Conservation (phyloP, 108 stramenopile genomes). For the Skeletonema marinoi region DNA sequence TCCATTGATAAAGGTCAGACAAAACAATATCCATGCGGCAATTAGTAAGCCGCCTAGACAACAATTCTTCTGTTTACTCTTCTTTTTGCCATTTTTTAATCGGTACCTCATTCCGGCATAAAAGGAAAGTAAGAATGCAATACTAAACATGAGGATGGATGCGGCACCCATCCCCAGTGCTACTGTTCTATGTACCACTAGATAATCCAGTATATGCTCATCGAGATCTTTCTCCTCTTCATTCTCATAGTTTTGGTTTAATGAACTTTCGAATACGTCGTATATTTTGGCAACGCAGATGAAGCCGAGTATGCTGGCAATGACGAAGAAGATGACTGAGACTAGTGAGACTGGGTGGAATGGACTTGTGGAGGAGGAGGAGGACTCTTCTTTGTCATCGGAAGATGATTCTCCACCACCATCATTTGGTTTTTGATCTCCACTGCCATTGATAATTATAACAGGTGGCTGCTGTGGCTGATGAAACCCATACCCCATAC, state of each 20-base stretch:
- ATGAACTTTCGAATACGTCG: constrained; percentile 5
- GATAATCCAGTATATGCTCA: not conserved
- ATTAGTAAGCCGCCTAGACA: constrained; percentile 14
- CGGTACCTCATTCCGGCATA: constrained; percentile 8
- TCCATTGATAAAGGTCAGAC: constrained; percentile 5
- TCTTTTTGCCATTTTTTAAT: not conserved
- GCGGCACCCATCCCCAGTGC: constrained; percentile 16
- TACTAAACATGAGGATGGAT: not conserved
- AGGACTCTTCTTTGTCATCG: not conserved
- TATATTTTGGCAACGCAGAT: constrained; percentile 28
- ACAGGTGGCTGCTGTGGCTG: not conserved
- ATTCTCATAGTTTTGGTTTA: not conserved
- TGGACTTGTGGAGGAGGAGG: not conserved
- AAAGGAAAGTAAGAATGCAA: constrained; percentile 4
- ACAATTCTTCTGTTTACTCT: constrained; percentile 2
- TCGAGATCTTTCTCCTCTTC: not conserved
- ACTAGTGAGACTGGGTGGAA: not conserved
- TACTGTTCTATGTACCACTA: constrained; percentile 6
- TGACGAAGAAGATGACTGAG: constrained; percentile 10
- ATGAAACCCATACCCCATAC: not conserved
- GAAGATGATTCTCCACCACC: not conserved
- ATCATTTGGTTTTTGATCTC: constrained; percentile 2
- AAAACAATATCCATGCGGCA: constrained; percentile 20
- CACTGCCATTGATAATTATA: not conserved
- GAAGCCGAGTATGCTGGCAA: constrained; percentile 7